phyloP scores from a whole-genome alignment of 805 yeast genomes.

The Kuraishia borneana region DNA sequence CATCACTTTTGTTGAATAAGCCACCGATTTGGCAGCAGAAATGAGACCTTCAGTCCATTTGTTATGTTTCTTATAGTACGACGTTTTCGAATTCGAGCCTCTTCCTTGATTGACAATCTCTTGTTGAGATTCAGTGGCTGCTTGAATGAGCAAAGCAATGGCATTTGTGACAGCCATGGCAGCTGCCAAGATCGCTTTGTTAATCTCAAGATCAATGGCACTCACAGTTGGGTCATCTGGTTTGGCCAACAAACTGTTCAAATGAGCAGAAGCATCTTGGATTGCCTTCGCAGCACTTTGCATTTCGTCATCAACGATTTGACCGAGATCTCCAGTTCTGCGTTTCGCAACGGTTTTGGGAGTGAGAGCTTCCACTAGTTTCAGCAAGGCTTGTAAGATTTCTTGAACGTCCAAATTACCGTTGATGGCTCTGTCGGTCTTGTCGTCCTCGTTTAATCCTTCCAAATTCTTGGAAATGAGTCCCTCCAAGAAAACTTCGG shows the following conservation, averaged over 20 bases:
- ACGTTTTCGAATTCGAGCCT: conserved; percentile 55
- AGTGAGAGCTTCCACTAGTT: conserved; percentile 41
- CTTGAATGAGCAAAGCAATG: conserved; percentile 55
- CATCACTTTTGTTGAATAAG: conserved; percentile 69
- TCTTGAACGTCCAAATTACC: conserved; percentile 70
- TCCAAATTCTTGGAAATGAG: conserved; percentile 41
- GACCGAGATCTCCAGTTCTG: conserved; percentile 46
- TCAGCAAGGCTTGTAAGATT: conserved; percentile 45
- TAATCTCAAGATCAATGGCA: conserved; percentile 53
- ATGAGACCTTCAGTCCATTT: conserved; percentile 92
- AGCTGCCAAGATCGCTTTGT: conserved; percentile 65
- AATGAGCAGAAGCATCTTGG: conserved; percentile 48
- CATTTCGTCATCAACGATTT: conserved; percentile 66
- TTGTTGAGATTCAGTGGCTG: conserved; percentile 71
- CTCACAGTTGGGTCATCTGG: conserved; percentile 40
- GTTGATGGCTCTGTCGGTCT: conserved; percentile 66
- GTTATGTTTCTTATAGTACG: conserved; percentile 77
- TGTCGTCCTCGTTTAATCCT: conserved; percentile 47
- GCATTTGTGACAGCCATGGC: conserved; percentile 77
- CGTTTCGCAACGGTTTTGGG: conserved; percentile 23
- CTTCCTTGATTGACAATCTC: conserved; percentile 69
- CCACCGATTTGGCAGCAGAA: conserved; percentile 83
- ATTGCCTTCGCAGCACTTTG: conserved; percentile 62
- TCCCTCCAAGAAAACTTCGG: conserved; percentile 51
- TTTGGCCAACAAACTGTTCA: conserved; percentile 36